Base-by-base conservation (phyloP, 306 rosid species). In the Ormosia emarginata region DNA sequence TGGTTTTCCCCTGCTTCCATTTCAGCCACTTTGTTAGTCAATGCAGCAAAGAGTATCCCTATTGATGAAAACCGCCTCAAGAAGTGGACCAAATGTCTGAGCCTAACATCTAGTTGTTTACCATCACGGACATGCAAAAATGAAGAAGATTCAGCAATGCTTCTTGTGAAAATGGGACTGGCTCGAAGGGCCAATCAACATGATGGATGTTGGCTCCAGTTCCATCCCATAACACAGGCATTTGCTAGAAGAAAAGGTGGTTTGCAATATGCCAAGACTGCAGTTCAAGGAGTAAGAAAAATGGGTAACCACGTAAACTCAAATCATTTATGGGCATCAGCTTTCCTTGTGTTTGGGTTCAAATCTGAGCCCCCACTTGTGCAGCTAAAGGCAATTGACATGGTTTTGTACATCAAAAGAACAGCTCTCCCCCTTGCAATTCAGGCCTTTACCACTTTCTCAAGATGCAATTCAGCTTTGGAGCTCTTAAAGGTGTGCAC, bases 271-370 rank as follows among this genome's bases (percentile, higher is more conserved):
- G 93, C 96, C 18, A 86, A 87, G 72, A 94, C 92, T 18, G 82
- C 90, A 17, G 89, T 92, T 72, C 90, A 92, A 77, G 93, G 95
- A 5, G 85, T 88, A 8, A 86, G 94, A 71, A 94, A 87, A 85
- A 71, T 75, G 12, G 88, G 91, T 6, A 89, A 80, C 75, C 77
- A 70, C 82, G 80, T 79, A 6, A 88, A 88, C 87, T 85, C 88
- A 2, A 91, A 90, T 84, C 98, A 94, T 72, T 78, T 86, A 6
- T 94, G 98, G 98, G 90, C 96, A 15, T 90, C 97, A 6, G 97
- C 97, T 47, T 92, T 94, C 70, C 94, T 94, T 2, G 97, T 94
- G 8, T 94, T 94, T 6, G 98, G 98, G 11, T 94, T 91, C 91
- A 92, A 92, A 86, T 89, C 92, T 0, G 97, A 94, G 55, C 97